phyloP scores from a whole-genome alignment of 176 grass and related monocot genomes.

The Zea luxurians region DNA sequence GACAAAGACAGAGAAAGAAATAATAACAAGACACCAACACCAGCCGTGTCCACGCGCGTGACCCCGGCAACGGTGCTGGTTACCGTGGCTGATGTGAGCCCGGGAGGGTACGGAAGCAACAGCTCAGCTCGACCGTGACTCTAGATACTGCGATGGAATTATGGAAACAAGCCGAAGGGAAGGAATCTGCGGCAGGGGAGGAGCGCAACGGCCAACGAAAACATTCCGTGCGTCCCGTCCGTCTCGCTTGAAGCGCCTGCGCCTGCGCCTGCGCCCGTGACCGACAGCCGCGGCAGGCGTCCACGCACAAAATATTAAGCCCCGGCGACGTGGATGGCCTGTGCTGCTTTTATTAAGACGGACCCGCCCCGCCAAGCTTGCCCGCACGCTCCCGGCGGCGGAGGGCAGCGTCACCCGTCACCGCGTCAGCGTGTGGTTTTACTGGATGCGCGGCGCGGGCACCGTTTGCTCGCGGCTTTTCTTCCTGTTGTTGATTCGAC shows the following conservation, averaged over 20 bases:
- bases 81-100: no score
- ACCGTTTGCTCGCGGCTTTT: not conserved
- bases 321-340: not conserved
- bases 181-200: not conserved
- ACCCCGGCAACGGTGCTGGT: no score
- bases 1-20: no score
- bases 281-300: conserved; percentile 27
- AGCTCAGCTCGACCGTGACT: no score
- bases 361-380: no score
- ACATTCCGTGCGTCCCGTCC: not conserved
- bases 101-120: no score
- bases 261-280: conserved; percentile 35
- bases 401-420: no score
- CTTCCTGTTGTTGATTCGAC: not conserved
- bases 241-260: conserved; percentile 12
- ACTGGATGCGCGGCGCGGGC: not conserved
- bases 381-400: not conserved
- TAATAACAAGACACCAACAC: no score
- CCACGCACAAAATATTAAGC: conserved; percentile 3
- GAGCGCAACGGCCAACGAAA: not conserved
- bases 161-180: not conserved
- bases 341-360: conserved; percentile 32
- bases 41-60: no score
- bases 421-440: not conserved
- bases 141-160: not conserved